Percentiles rank a stretch among this genome's conserved stretches.
These are phyloP conservation scores for Saccharomycodes ludwigii DNA, from an alignment of 805 yeast species.

Conservation along the genomic window DNA sequence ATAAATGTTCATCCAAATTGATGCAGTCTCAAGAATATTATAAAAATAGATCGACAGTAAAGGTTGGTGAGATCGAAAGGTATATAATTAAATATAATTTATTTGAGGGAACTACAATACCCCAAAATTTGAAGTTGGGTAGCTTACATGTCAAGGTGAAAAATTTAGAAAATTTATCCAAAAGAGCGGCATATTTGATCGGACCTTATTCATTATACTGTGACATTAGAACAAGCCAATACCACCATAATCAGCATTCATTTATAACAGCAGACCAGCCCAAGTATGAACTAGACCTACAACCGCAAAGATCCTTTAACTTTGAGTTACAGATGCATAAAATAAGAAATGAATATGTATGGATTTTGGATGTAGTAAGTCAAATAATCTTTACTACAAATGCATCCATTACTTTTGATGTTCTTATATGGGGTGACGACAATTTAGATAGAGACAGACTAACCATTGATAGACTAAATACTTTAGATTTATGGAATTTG, in stretches of 20 bases:
- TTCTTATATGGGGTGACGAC: conserved; percentile 36
- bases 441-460: conserved; percentile 24
- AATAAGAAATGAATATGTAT: conserved; percentile 41
- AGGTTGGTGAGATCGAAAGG: conserved; percentile 49
- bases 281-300: conserved; percentile 53
- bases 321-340: conserved; percentile 56
- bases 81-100: conserved; percentile 40
- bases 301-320: conserved; percentile 51
- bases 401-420: conserved; percentile 50
- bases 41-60: conserved; percentile 38
- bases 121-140: conserved; percentile 15
- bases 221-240: conserved; percentile 49
- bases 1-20: too few relatives aligned
- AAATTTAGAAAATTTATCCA: conserved; percentile 37
- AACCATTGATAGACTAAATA: conserved; percentile 38
- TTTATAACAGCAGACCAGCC: conserved; percentile 74
- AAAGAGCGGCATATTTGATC: conserved; percentile 58
- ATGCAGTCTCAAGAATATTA: too few relatives aligned
- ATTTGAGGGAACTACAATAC: conserved; percentile 18
- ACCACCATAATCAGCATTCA: conserved; percentile 33
- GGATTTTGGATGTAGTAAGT: conserved; percentile 62
- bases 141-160: conserved; percentile 45
- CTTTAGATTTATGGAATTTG: conserved; percentile 60
- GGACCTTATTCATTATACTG: conserved; percentile 71
- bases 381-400: conserved; percentile 59